A percentile compares a stretch with the other conserved stretches of the same genome.
Evolutionary conservation across 2,329 filamentous ascomycete genomes (phyloP).

Genomic region (Cladosporium sp.): DNA sequence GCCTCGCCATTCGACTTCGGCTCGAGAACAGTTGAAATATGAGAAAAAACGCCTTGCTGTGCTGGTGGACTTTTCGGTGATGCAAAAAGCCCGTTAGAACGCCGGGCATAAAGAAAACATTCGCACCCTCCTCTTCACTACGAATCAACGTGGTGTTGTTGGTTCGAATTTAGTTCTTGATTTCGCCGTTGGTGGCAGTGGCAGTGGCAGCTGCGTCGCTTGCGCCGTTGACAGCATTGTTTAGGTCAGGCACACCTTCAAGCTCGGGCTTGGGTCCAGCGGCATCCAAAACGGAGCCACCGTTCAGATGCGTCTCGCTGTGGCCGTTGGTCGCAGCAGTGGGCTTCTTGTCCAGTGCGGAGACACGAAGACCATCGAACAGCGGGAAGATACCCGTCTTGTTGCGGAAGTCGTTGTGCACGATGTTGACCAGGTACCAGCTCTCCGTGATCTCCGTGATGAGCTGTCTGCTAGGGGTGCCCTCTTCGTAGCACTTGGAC

Average conservation of each 20-base stretch:
- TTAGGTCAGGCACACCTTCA: conserved; percentile 28
- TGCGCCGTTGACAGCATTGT: conserved; percentile 27
- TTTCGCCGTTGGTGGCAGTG: conserved; percentile 19
- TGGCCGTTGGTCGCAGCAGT: conserved; percentile 5
- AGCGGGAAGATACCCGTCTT: conserved; percentile 76
- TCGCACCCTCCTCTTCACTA: neutral
- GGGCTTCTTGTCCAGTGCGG: conserved; percentile 7
- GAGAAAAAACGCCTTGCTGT: conserved; percentile 12
- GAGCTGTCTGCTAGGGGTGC: conserved; percentile 70
- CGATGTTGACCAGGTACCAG: conserved; percentile 95
- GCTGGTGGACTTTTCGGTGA: neutral
- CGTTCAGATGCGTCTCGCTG: conserved; percentile 12
- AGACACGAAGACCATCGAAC: conserved; percentile 62
- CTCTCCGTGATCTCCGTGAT: conserved; percentile 80
- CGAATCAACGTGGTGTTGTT: too few species aligned
- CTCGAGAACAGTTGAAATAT: conserved; percentile 17
- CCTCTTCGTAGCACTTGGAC: conserved; percentile 80
- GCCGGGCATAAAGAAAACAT: conserved; percentile 9
- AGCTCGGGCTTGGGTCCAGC: conserved; percentile 21
- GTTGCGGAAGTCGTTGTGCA: conserved; percentile 96
- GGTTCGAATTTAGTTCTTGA: conserved; percentile 21
- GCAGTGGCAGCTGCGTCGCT: conserved; percentile 18
- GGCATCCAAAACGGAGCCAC: conserved; percentile 5
- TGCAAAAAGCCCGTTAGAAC: neutral
- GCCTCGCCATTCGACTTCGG: conserved; percentile 17